Base-by-base conservation (phyloP, 805 yeast genomes). In the Metschnikowia proteae region DNA sequence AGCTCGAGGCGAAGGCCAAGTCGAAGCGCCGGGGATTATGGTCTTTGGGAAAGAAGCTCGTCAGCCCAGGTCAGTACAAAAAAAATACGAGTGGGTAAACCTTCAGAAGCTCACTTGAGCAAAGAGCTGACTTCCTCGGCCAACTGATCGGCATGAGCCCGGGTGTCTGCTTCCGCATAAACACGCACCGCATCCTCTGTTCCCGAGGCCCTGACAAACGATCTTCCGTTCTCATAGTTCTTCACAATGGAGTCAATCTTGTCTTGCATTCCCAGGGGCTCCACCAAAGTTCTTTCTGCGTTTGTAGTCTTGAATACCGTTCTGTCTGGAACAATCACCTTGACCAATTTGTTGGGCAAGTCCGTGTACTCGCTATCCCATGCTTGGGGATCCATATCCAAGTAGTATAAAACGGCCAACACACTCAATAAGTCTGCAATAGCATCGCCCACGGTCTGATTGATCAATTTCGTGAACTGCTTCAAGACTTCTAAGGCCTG, bases 381-480 rank as follows among this genome's bases (percentile, higher is more conserved):
- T 37, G 78, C 77, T 3, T 62, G 63, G 2, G 96, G 88, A 2
- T 79, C 60, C 71, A 84, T 72, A 6, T 75, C 61, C 57, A 86
- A 74, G 54, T 79, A 75, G 5, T 77, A 64, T 35, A 85, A 65
- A 6, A 90, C 82, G 1, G 83, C 76, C 47, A 91, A 67, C 1
- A 94, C 91, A 4, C 86, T 81, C 49, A 94, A 69, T 66, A 94
- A 72, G 65, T 94, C 99, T n/a, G 96, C 82, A 45, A 94, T 84
- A 8, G 99, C 96, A 65, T 94, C 99, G 29, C 99, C 99, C n/a
- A 94, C 98, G 1, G 98, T 86, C 66, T 94, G 98, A 66, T 94
- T 94, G 63, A 94, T 88, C 54, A 94, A 71, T 49, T 81, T 77
- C 30, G 86, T 78, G 50, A 92, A 76, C 11, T 80, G 71, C 50